These are phyloP conservation scores for Croton setiger DNA, from an alignment of 441 rosid genomes.

Conservation along the genomic window DNA sequence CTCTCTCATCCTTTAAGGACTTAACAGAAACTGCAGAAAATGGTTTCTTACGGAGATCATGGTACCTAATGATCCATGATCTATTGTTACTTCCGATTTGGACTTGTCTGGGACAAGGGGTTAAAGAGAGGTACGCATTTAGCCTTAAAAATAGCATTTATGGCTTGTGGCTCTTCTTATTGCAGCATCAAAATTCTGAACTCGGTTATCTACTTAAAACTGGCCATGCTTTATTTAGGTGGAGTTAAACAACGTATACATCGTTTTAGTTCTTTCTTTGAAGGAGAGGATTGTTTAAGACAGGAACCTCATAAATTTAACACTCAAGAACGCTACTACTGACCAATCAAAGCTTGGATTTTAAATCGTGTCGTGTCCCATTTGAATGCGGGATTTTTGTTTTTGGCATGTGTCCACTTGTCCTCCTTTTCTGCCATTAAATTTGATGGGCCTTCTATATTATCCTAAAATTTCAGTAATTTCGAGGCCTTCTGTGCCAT, in stretches of 20 bases:
- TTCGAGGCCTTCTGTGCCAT: background rate
- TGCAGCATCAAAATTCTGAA: conserved; percentile 11
- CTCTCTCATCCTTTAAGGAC: conserved; percentile 65
- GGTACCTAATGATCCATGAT: conserved; percentile 35
- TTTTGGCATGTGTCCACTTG: conserved; percentile 10
- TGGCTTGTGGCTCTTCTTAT: background rate
- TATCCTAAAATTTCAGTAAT: conserved; percentile 6
- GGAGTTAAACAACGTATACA: conserved; percentile 42
- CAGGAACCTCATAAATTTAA: background rate
- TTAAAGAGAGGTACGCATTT: conserved; percentile 44
- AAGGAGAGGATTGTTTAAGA: conserved; percentile 11
- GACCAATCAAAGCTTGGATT: conserved; percentile 5
- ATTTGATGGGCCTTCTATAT: background rate
- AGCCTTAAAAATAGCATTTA: conserved; percentile 55
- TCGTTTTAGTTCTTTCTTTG: conserved; percentile 15
- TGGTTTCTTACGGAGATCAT: conserved; percentile 30
- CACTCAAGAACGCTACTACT: background rate
- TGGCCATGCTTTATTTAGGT: conserved; percentile 37
- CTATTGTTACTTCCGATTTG: conserved; percentile 43
- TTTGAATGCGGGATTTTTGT: conserved; percentile 11
- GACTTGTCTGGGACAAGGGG: conserved; percentile 41
- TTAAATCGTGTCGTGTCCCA: conserved; percentile 1
- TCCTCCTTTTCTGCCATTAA: conserved; percentile 10
- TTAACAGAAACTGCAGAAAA: conserved; percentile 35
- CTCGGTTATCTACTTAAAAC: background rate